A percentile compares a stretch with the other conserved stretches of the same genome.
Conservation (phyloP, 352 stramenopile genomes). For the Globisporangium nagaii region DNA sequence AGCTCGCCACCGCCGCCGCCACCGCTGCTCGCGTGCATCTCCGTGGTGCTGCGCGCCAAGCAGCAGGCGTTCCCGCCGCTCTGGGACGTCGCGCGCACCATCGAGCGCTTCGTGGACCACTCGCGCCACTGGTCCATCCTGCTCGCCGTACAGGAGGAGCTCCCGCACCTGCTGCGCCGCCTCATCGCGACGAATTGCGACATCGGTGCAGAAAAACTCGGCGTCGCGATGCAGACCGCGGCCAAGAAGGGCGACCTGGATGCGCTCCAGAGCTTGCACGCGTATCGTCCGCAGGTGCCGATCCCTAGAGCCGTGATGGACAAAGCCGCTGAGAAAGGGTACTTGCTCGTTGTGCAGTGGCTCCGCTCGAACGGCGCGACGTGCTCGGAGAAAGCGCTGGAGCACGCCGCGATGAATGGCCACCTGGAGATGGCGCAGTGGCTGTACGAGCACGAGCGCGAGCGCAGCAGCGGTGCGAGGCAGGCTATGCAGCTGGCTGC, state of each 20-base stretch:
- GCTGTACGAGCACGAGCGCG: neutral
- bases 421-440: slow-evolving; percentile 1
- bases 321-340: neutral
- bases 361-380: neutral
- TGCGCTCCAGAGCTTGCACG: slow-evolving; percentile 1
- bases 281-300: neutral
- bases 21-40: neutral
- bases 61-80: slow-evolving; percentile 5
- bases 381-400: slow-evolving; percentile 5
- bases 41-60: slow-evolving; percentile 5
- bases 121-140: slow-evolving; percentile 12
- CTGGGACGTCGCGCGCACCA: neutral
- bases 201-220: slow-evolving; percentile 4
- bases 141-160: neutral
- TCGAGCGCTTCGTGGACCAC: slow-evolving; percentile 7
- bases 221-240: slow-evolving; percentile 2
- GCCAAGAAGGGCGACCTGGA: slow-evolving; percentile 2
- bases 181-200: neutral
- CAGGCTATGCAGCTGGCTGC: slow-evolving; percentile 5
- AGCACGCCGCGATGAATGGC: neutral
- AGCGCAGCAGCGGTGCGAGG: neutral
- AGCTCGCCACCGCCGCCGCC: neutral
- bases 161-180: slow-evolving; percentile 5
- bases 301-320: neutral
- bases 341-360: slow-evolving; percentile 1